Evolutionary conservation across 2,329 filamentous ascomycete species (phyloP).

Genomic region (Pseudopithomyces chartarum): DNA sequence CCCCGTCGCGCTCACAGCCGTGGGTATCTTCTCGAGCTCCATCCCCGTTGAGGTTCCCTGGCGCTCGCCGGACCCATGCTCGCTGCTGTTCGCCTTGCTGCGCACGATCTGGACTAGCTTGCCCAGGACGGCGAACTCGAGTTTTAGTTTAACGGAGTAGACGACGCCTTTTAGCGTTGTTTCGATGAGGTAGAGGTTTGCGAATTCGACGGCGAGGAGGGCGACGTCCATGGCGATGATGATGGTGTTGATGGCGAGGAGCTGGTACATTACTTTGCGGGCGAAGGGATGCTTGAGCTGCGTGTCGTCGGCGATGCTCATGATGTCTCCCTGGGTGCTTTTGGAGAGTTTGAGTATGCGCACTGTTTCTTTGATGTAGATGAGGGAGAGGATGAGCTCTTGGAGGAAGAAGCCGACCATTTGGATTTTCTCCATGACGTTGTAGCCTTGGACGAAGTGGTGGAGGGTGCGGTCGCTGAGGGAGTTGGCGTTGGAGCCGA

Average conservation of each 20-base stretch:
- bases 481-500: constrained; percentile 53
- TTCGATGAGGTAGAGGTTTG: constrained; percentile 41
- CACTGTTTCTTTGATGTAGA: constrained; percentile 61
- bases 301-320: constrained; percentile 39
- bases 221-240: constrained; percentile 41
- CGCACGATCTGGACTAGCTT: constrained; percentile 47
- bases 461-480: constrained; percentile 21
- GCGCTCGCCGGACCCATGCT: constrained; percentile 2
- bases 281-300: constrained; percentile 24
- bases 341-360: constrained; percentile 47
- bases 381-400: constrained; percentile 45
- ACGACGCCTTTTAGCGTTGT: constrained; percentile 49
- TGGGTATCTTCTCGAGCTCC: constrained; percentile 24
- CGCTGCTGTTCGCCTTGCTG: constrained; percentile 23
- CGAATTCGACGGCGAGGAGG: constrained; percentile 35
- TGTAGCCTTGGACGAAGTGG: constrained; percentile 43
- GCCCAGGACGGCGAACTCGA: constrained; percentile 62
- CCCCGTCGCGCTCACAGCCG: constrained; percentile 4
- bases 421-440: constrained; percentile 52
- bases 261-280: constrained; percentile 41
- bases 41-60: constrained; percentile 10
- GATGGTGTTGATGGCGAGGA: constrained; percentile 40
- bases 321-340: constrained; percentile 28
- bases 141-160: constrained; percentile 56
- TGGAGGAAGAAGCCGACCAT: constrained; percentile 51